phyloP scores from a whole-genome alignment of 768 basidiomycete species.

The Termitomyces sp. region DNA sequence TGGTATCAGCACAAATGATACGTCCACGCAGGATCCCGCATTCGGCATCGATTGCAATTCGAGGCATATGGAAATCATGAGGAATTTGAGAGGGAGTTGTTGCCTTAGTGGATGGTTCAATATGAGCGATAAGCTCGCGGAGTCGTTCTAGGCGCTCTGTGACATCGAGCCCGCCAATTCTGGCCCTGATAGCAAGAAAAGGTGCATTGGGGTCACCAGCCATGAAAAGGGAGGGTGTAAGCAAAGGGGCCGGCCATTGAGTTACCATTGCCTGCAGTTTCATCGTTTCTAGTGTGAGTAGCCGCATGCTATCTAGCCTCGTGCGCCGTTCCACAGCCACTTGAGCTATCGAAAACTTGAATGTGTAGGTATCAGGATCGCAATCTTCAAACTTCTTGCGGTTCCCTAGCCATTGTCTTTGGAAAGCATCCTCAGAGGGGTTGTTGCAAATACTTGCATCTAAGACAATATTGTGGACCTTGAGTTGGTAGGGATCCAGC shows the following conservation, averaged over 20 bases:
- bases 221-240: slow-evolving; percentile 42
- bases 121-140: slow-evolving; percentile 24
- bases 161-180: slow-evolving; percentile 39
- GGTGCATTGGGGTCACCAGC: slow-evolving; percentile 55
- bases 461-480: slow-evolving; percentile 34
- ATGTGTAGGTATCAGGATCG: slow-evolving; percentile 43
- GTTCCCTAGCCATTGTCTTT: slow-evolving; percentile 49
- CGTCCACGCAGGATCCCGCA: slow-evolving; percentile 46
- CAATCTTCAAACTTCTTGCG: slow-evolving; percentile 24
- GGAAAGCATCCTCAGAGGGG: slow-evolving; percentile 34
- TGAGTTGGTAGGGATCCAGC: slow-evolving; percentile 34
- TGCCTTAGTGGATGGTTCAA: slow-evolving; percentile 10
- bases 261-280: slow-evolving; percentile 37
- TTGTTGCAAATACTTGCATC: slow-evolving; percentile 41
- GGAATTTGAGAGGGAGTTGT: slow-evolving; percentile 13
- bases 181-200: slow-evolving; percentile 41
- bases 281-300: slow-evolving; percentile 37
- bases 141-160: slow-evolving; percentile 52
- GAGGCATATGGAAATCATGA: slow-evolving; percentile 36
- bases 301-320: slow-evolving; percentile 26
- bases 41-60: slow-evolving; percentile 38
- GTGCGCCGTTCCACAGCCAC: slow-evolving; percentile 40
- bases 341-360: slow-evolving; percentile 36
- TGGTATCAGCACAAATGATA: slow-evolving; percentile 41
- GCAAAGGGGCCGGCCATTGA: slow-evolving; percentile 61